A percentile compares a stretch with the other conserved stretches of the same genome.
Evolutionary conservation across 768 basidiomycete species (phyloP).

Genomic region (Serendipita sp.): DNA sequence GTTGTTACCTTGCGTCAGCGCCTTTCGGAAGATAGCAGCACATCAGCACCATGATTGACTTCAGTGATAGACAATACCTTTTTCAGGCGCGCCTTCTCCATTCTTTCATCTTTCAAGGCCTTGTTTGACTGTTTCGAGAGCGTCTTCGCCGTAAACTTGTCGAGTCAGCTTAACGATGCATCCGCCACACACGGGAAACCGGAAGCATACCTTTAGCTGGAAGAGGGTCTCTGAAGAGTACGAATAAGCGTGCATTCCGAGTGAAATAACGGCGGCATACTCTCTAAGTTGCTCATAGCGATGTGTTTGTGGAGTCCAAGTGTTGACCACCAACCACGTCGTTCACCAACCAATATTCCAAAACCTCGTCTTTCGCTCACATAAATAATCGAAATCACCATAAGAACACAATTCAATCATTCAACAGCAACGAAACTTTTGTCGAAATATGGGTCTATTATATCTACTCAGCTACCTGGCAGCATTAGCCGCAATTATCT

Average conservation of each 20-base stretch:
- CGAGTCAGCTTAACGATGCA: neutral
- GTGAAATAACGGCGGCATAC: slow-evolving; percentile 30
- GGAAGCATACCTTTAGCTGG: slow-evolving; percentile 69
- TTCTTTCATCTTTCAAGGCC: slow-evolving; percentile 84
- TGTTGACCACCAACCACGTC: neutral
- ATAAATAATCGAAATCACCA: neutral
- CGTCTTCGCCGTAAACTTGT: slow-evolving; percentile 93
- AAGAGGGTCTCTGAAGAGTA: slow-evolving; percentile 73
- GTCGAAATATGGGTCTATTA: slow-evolving; percentile 15
- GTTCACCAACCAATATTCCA: neutral
- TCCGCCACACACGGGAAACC: slow-evolving; percentile 11
- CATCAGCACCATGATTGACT: neutral
- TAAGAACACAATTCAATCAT: no score
- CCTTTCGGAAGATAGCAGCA: slow-evolving; percentile 32
- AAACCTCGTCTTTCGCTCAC: neutral
- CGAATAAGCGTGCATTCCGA: neutral
- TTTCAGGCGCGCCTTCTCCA: slow-evolving; percentile 82
- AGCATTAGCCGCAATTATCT: slow-evolving; percentile 60
- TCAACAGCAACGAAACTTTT: no score
- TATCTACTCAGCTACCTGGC: slow-evolving; percentile 41
- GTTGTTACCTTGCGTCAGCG: slow-evolving; percentile 87
- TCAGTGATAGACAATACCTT: slow-evolving; percentile 38
- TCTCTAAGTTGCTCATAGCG: slow-evolving; percentile 44
- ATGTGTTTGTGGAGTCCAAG: neutral
- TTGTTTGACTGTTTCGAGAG: slow-evolving; percentile 91